A percentile compares a stretch with the other conserved stretches of the same genome.
These are phyloP conservation scores for Fusarium incarnatum DNA, from an alignment of 2,329 filamentous ascomycete genomes.

Conservation along the genomic window DNA sequence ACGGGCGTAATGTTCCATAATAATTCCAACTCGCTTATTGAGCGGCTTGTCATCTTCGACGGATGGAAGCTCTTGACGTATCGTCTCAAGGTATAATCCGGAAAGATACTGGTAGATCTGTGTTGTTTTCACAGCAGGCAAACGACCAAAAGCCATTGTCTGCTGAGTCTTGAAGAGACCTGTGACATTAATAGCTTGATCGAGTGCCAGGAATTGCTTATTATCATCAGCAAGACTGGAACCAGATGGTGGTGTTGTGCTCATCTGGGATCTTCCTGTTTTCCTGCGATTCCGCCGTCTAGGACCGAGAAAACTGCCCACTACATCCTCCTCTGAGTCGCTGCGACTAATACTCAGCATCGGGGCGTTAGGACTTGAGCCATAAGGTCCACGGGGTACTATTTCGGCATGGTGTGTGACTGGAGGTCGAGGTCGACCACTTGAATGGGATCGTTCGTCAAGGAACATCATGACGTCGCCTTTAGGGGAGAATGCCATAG, in stretches of 20 bases:
- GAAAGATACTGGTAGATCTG: constrained; percentile 68
- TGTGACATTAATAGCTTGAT: constrained; percentile 68
- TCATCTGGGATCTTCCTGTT: constrained; percentile 60
- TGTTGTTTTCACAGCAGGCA: constrained; percentile 64
- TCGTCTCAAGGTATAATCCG: constrained; percentile 65
- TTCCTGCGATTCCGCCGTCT: constrained; percentile 57
- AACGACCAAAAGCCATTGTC: constrained; percentile 70
- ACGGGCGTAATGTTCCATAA: constrained; percentile 67
- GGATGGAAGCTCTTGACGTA: constrained; percentile 62
- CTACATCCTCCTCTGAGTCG: constrained; percentile 73
- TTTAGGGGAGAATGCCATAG: constrained; percentile 68
- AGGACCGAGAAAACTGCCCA: constrained; percentile 69
- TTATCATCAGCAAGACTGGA: constrained; percentile 47
- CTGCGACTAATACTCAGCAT: constrained; percentile 69
- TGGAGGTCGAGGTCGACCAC: constrained; percentile 55
- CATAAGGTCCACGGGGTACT: constrained; percentile 57
- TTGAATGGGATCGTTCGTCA: constrained; percentile 65
- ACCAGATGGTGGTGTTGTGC: constrained; percentile 66
- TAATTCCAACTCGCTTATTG: constrained; percentile 60
- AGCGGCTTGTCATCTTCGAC: constrained; percentile 54
- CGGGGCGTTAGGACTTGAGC: constrained; percentile 62
- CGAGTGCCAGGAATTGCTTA: constrained; percentile 62
- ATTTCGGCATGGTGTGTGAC: constrained; percentile 51
- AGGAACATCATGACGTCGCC: constrained; percentile 72
- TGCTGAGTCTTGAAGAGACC: constrained; percentile 70